Percentiles rank a stretch among this genome's conserved stretches.
These are phyloP conservation scores for Chrysoporthe austroafricana DNA, from an alignment of 2,329 filamentous ascomycete species.

Conservation along the genomic window DNA sequence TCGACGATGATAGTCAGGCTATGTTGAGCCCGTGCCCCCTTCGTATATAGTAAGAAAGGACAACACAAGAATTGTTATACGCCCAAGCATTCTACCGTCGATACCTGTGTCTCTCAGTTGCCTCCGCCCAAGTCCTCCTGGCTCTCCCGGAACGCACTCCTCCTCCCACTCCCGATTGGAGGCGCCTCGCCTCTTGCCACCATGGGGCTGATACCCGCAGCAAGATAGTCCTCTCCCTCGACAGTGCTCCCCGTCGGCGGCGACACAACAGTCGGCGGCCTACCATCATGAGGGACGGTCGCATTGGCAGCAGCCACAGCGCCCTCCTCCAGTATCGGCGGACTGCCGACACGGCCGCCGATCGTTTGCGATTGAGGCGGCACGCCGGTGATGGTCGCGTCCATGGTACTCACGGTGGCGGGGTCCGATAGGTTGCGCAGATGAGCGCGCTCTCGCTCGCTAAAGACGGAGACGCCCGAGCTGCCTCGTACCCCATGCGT, in stretches of 20 bases:
- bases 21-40: too few species aligned
- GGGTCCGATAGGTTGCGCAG: constrained; percentile 47
- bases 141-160: constrained; percentile 48
- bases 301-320: constrained; percentile 9
- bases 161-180: constrained; percentile 35
- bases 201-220: constrained; percentile 26
- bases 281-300: constrained; percentile 19
- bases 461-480: constrained; percentile 48
- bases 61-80: too few species aligned
- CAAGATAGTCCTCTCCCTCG: constrained; percentile 36
- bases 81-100: neutral
- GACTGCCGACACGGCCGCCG: constrained; percentile 14
- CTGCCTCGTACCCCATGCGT: constrained; percentile 32
- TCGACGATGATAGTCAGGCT: too few species aligned
- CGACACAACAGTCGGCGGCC: constrained; percentile 32
- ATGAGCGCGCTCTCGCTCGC: constrained; percentile 45
- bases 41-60: too few species aligned
- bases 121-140: constrained; percentile 43
- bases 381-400: constrained; percentile 25
- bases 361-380: constrained; percentile 14
- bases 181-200: constrained; percentile 25
- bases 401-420: constrained; percentile 42
- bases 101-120: neutral
- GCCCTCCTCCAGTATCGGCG: constrained; percentile 21
- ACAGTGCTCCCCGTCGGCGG: constrained; percentile 34